phyloP scores from a whole-genome alignment of 495 filamentous ascomycete genomes.

The Sporormia fimetaria region DNA sequence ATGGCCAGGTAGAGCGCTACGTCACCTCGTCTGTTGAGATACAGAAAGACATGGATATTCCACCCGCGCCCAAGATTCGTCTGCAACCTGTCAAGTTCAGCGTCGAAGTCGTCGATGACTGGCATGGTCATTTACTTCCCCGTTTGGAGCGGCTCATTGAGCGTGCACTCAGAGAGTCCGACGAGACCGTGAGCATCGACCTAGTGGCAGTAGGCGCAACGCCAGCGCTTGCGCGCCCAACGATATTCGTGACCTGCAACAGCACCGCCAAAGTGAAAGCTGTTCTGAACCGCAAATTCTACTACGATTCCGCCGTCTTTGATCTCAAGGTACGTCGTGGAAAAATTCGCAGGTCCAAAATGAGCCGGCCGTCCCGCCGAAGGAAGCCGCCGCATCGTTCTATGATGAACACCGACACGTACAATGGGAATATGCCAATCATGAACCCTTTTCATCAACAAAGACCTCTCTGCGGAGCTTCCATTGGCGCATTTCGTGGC shows the following conservation, averaged over 20 bases:
- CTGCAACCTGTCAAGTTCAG: conserved; percentile 34
- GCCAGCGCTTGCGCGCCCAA: conserved; percentile 32
- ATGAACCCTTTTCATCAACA: conserved; percentile 58
- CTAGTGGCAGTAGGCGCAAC: conserved; percentile 37
- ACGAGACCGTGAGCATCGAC: conserved; percentile 35
- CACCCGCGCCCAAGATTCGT: conserved; percentile 22
- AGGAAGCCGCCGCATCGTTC: conserved; percentile 25
- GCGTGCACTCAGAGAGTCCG: conserved; percentile 30
- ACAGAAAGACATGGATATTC: conserved; percentile 9
- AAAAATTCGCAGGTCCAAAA: conserved; percentile 32
- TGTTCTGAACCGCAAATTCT: conserved; percentile 30
- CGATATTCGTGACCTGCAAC: conserved; percentile 38
- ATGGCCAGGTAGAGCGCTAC: neutral
- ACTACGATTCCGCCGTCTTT: conserved; percentile 31
- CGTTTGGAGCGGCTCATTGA: conserved; percentile 34
- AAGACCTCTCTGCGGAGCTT: conserved; percentile 71
- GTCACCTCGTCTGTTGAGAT: conserved; percentile 17
- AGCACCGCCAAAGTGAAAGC: conserved; percentile 34
- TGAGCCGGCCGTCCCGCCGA: conserved; percentile 12
- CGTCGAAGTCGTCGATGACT: conserved; percentile 27
- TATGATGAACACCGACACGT: conserved; percentile 19
- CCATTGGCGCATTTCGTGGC: conserved; percentile 80
- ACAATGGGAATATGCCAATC: conserved; percentile 19
- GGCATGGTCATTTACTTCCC: conserved; percentile 31
- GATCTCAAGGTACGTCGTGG: conserved; percentile 37